A percentile compares a stretch with the other conserved stretches of the same genome.
Conservation (phyloP, 768 basidiomycete species). For the Pleurotus citrinopileatus region DNA sequence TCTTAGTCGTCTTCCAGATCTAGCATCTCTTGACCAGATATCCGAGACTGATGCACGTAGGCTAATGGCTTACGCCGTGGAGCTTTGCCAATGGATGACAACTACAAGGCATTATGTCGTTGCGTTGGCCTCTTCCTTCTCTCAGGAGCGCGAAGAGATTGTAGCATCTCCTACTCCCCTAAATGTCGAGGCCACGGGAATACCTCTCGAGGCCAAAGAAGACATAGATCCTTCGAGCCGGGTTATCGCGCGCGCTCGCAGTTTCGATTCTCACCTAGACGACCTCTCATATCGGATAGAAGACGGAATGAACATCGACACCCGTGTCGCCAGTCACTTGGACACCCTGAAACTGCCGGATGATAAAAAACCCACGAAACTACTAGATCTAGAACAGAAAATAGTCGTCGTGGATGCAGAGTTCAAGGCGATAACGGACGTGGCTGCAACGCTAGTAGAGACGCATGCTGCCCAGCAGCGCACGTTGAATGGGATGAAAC, state of each 20-base stretch:
- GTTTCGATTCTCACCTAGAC: neutral
- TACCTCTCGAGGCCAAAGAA: neutral
- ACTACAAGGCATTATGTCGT: neutral
- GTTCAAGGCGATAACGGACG: neutral
- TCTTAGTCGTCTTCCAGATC: constrained; percentile 1
- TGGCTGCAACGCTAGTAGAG: neutral
- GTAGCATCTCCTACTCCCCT: neutral
- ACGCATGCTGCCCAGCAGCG: neutral
- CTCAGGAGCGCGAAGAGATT: neutral
- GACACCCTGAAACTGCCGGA: neutral
- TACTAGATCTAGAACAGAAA: neutral
- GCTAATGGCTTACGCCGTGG: neutral
- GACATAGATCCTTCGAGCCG: neutral
- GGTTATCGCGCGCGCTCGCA: neutral
- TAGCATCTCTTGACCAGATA: neutral
- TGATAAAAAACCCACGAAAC: neutral
- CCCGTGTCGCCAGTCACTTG: neutral
- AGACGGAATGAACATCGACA: neutral
- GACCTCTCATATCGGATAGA: neutral
- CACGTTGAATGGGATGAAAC: neutral
- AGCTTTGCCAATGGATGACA: neutral
- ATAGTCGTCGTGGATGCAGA: neutral
- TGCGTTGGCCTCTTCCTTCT: neutral
- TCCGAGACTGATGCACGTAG: neutral
- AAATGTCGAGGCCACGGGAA: neutral